Evolutionary conservation across 192 early-diverging fungal species (phyloP).

Genomic region (Diversispora eburnea): DNA sequence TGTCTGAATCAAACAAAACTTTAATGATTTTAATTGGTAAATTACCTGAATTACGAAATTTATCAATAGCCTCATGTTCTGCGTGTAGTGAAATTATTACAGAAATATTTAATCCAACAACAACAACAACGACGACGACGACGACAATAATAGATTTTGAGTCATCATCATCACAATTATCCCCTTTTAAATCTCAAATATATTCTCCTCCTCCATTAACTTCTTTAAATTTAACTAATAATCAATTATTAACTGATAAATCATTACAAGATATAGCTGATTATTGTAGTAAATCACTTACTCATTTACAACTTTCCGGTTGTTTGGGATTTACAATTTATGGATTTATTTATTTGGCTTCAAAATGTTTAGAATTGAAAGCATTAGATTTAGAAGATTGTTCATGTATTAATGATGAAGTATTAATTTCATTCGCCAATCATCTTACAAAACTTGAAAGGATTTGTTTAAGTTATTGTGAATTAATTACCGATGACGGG

Average conservation of each 20-base stretch:
- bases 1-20: background rate
- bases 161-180: no score
- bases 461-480: conserved; percentile 40
- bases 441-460: conserved; percentile 30
- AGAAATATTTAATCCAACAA: background rate
- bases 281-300: conserved; percentile 6
- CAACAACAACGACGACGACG: background rate
- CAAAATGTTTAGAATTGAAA: conserved; percentile 20
- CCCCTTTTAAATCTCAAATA: background rate
- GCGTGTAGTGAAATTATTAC: background rate
- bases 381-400: conserved; percentile 41
- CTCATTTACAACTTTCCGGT: conserved; percentile 40
- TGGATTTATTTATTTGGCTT: conserved; percentile 32
- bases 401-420: conserved; percentile 31
- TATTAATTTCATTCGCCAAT: conserved; percentile 32
- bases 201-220: conserved; percentile 24
- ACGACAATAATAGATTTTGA: no score
- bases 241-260: conserved; percentile 31
- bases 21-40: background rate
- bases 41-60: background rate
- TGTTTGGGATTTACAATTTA: conserved; percentile 34
- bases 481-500: conserved; percentile 37
- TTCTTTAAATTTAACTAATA: conserved; percentile 37
- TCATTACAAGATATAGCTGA: conserved; percentile 25
- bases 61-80: conserved; percentile 11